Conservation (phyloP, 108 stramenopile species). For the Aureococcus anophagefferens region DNA sequence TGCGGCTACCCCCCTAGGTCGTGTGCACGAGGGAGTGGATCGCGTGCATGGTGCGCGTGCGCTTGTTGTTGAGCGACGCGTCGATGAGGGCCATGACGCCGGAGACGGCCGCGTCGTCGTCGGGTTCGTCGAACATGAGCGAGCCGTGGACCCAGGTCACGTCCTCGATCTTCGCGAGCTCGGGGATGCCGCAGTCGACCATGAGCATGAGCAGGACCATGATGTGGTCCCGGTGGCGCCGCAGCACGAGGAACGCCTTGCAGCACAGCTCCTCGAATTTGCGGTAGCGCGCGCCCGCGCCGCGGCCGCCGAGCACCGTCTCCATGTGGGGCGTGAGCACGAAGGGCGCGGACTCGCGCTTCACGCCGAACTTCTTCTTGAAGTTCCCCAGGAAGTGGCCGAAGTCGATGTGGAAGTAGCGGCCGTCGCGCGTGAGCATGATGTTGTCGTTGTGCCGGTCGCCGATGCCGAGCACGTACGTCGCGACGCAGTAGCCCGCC, state of each 20-base stretch:
- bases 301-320: conserved; percentile 22
- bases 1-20: no score
- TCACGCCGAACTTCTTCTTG: conserved; percentile 41
- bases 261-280: conserved; percentile 28
- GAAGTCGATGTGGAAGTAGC: conserved; percentile 58
- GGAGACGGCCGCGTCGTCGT: conserved; percentile 18
- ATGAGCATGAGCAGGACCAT: conserved; percentile 35
- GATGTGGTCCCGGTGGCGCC: conserved; percentile 26
- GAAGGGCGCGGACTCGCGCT: conserved; percentile 40
- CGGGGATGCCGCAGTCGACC: conserved; percentile 32
- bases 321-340: conserved; percentile 38
- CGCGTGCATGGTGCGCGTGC: conserved; percentile 11
- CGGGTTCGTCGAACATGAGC: conserved; percentile 17
- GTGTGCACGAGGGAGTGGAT: conserved; percentile 17
- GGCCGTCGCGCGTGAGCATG: conserved; percentile 45
- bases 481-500: conserved; percentile 57
- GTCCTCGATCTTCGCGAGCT: conserved; percentile 23
- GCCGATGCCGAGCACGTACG: conserved; percentile 52
- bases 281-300: conserved; percentile 7
- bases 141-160: conserved; percentile 29
- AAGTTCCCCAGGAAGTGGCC: conserved; percentile 48
- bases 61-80: conserved; percentile 1
- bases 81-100: conserved; percentile 13
- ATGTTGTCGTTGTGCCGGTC: conserved; percentile 56
- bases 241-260: conserved; percentile 31